Evolutionary conservation across 1,284 basidiomycete species (phyloP).

Genomic region (Trichosporon ovoides): DNA sequence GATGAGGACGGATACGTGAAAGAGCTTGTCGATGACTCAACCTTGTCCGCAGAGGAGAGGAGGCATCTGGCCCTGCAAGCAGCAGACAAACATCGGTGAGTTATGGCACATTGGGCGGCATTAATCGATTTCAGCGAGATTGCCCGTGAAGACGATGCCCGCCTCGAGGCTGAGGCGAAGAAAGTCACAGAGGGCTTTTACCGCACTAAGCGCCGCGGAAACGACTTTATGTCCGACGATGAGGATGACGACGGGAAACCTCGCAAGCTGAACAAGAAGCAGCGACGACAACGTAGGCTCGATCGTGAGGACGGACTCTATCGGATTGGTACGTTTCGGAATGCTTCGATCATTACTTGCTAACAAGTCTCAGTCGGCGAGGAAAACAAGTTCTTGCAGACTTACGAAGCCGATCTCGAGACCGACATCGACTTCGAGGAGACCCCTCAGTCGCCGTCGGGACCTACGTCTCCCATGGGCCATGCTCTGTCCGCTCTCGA

Average conservation of each 20-base stretch:
- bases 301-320: constrained; percentile 31
- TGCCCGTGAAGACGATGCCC: constrained; percentile 34
- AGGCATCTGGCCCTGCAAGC: constrained; percentile 28
- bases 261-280: constrained; percentile 24
- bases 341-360: neutral
- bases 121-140: constrained; percentile 25
- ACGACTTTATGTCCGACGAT: constrained; percentile 34
- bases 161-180: constrained; percentile 32
- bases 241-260: constrained; percentile 26
- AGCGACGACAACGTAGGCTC: constrained; percentile 25
- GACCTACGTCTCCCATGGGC: neutral
- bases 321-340: constrained; percentile 29
- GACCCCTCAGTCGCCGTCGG: constrained; percentile 8
- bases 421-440: constrained; percentile 37
- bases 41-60: constrained; percentile 28
- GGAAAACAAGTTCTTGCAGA: constrained; percentile 27
- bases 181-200: constrained; percentile 38
- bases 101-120: neutral
- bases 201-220: constrained; percentile 28
- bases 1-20: constrained; percentile 33
- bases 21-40: constrained; percentile 38
- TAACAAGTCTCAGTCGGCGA: constrained; percentile 26
- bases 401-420: constrained; percentile 30
- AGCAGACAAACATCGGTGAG: constrained; percentile 35
- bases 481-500: constrained; percentile 13